These are phyloP conservation scores for Thamnidium elegans DNA, from an alignment of 192 early-diverging fungal species.

Conservation along the genomic window DNA sequence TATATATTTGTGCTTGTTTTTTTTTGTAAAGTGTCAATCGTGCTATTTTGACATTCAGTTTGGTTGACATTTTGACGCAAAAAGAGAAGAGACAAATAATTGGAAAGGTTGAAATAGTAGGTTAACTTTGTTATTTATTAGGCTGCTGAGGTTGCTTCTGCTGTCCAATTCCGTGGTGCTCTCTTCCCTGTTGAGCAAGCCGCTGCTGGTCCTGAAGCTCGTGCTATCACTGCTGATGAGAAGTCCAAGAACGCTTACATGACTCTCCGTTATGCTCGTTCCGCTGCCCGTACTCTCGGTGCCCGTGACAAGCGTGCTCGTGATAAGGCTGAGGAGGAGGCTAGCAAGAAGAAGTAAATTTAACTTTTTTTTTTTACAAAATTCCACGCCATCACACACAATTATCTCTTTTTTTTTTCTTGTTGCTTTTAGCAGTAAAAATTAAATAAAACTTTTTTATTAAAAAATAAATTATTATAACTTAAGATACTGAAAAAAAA, in stretches of 20 bases:
- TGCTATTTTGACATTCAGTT: neutral
- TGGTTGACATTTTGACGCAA: no score
- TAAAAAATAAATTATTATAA: neutral
- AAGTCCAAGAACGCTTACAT: conserved; percentile 60
- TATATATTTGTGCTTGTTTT: no score
- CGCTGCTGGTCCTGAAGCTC: conserved; percentile 47
- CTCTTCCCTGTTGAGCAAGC: conserved; percentile 69
- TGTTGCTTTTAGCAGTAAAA: conserved; percentile 1
- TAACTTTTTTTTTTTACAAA: neutral
- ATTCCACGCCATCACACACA: neutral
- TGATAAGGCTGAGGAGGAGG: conserved; percentile 81
- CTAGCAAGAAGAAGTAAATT: conserved; percentile 47
- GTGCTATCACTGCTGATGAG: conserved; percentile 55
- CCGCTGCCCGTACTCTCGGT: conserved; percentile 73
- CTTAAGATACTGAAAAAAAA: neutral
- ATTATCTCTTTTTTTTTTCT: conserved; percentile 1
- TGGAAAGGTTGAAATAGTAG: no score
- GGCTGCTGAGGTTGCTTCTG: conserved; percentile 52
- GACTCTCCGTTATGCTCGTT: conserved; percentile 76
- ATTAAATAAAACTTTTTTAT: neutral
- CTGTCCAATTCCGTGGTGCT: conserved; percentile 63
- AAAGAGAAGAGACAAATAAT: no score
- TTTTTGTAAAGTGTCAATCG: no score
- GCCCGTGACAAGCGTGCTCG: conserved; percentile 75
- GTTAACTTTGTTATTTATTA: neutral